These are phyloP conservation scores for Tolypocladium nubicola DNA, from an alignment of 2,329 filamentous ascomycete species.

Conservation along the genomic window DNA sequence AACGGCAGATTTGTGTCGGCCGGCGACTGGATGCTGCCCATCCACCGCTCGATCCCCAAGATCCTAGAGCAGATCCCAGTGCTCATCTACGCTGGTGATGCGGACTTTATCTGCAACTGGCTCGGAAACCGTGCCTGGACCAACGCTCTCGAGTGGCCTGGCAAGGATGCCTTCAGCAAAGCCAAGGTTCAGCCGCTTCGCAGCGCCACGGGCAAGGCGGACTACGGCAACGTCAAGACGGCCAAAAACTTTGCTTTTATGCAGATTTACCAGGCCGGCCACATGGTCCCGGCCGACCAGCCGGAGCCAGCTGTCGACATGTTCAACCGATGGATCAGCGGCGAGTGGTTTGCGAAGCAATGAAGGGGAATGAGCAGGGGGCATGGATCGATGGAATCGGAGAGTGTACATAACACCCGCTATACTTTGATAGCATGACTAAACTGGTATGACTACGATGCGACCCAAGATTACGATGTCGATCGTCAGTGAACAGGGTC, in stretches of 20 bases:
- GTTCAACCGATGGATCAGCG: conserved; percentile 75
- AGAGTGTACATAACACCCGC: not conserved
- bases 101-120: conserved; percentile 93
- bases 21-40: conserved; percentile 98
- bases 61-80: conserved; percentile 87
- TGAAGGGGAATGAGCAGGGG: not conserved
- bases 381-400: not conserved
- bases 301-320: conserved; percentile 81
- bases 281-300: conserved; percentile 97
- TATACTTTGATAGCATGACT: not conserved
- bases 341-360: conserved; percentile 6
- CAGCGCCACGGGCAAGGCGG: conserved; percentile 30
- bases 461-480: too few relatives aligned
- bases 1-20: conserved; percentile 81
- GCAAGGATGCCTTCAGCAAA: conserved; percentile 68
- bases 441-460: not conserved
- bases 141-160: conserved; percentile 84
- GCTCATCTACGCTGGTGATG: conserved; percentile 83
- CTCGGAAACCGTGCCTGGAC: conserved; percentile 95
- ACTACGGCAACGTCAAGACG: conserved; percentile 70
- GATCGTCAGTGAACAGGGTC: not conserved
- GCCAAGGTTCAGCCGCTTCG: conserved; percentile 59
- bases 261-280: conserved; percentile 76
- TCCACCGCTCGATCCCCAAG: conserved; percentile 76
- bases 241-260: conserved; percentile 91